Evolutionary conservation across 2,329 filamentous ascomycete species (phyloP).

Genomic region (Sporothrix humicola): DNA sequence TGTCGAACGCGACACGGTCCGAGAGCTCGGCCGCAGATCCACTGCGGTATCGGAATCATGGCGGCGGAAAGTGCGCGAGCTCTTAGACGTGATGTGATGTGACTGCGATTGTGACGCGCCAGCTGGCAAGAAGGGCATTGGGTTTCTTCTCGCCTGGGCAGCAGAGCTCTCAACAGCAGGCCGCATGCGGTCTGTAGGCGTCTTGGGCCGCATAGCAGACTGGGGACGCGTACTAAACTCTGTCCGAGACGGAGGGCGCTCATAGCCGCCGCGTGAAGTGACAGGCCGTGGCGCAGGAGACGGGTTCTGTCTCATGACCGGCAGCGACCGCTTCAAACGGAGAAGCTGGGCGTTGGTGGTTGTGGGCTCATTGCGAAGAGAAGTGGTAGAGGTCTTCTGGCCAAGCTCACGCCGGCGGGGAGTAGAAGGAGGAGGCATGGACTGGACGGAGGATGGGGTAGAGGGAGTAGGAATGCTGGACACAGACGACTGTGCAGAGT

Average conservation of each 20-base stretch:
- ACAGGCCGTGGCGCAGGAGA: conserved; percentile 56
- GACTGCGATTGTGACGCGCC: conserved; percentile 71
- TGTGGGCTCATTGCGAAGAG: conserved; percentile 64
- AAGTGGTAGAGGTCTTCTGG: conserved; percentile 59
- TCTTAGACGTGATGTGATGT: conserved; percentile 77
- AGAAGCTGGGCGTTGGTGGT: conserved; percentile 70
- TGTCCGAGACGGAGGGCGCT: conserved; percentile 65
- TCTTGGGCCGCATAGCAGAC: conserved; percentile 67
- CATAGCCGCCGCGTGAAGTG: conserved; percentile 53
- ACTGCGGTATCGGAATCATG: conserved; percentile 78
- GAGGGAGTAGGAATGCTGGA: conserved; percentile 67
- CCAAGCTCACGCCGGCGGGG: conserved; percentile 66
- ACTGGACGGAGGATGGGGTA: conserved; percentile 60
- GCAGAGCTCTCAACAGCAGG: conserved; percentile 58
- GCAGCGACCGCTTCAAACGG: conserved; percentile 69
- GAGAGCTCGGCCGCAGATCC: conserved; percentile 63
- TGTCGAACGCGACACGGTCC: conserved; percentile 62
- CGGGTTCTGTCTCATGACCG: conserved; percentile 60
- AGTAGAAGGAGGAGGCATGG: conserved; percentile 60
- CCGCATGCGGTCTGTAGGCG: conserved; percentile 68
- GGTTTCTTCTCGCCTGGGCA: conserved; percentile 62
- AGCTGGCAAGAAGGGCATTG: conserved; percentile 78
- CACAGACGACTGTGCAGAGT: conserved; percentile 72
- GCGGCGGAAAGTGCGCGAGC: conserved; percentile 72
- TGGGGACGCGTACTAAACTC: conserved; percentile 56